Evolutionary conservation across 1,284 basidiomycete genomes (phyloP).

Genomic region (Peniophora sp.): DNA sequence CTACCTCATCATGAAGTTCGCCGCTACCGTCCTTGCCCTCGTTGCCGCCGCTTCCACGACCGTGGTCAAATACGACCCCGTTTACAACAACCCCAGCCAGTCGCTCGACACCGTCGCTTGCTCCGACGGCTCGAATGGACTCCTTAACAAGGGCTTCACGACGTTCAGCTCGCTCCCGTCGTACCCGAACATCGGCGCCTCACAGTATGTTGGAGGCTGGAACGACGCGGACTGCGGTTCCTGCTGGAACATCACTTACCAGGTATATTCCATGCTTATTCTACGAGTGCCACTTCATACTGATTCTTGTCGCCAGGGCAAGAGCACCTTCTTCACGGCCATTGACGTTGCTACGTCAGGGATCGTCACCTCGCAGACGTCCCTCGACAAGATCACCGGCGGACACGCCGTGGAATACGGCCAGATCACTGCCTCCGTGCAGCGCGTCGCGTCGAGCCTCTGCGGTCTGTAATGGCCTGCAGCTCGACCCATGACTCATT

Average conservation of each 20-base stretch:
- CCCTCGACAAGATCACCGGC: conserved; percentile 17
- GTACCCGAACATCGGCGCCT: conserved; percentile 38
- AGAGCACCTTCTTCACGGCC: conserved; percentile 4
- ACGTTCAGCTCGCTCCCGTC: conserved; percentile 32
- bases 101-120: conserved; percentile 36
- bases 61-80: conserved; percentile 31
- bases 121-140: conserved; percentile 41
- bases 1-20: background rate
- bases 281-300: conserved; percentile 24
- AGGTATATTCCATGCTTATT: conserved; percentile 5
- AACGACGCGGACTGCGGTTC: conserved; percentile 39
- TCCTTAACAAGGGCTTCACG: conserved; percentile 28
- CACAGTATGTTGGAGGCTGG: conserved; percentile 29
- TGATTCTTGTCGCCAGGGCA: conserved; percentile 31
- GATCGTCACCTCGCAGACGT: conserved; percentile 27
- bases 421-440: conserved; percentile 20
- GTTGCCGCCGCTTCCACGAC: background rate
- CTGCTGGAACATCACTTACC: conserved; percentile 39
- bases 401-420: conserved; percentile 29
- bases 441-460: background rate
- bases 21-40: background rate
- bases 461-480: background rate
- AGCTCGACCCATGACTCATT: too few species aligned
- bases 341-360: conserved; percentile 12
- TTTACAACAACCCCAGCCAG: conserved; percentile 28